These are phyloP conservation scores for Aspergillus nanangensis DNA, from an alignment of 495 filamentous ascomycete species.

Conservation along the genomic window DNA sequence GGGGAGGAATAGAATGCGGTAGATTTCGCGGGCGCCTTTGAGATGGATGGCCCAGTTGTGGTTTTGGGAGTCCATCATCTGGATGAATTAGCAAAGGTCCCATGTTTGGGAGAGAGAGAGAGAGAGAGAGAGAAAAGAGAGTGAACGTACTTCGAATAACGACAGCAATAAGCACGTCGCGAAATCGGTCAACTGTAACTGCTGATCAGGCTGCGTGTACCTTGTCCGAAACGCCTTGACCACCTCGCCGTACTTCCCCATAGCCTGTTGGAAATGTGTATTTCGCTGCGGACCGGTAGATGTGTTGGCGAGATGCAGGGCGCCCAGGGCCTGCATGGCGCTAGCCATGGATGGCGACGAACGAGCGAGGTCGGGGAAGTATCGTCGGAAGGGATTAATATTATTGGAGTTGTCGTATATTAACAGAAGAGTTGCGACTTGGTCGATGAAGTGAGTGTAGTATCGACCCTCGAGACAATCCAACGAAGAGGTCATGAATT, in stretches of 20 bases:
- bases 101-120: background rate
- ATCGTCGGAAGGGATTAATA: slow-evolving; percentile 32
- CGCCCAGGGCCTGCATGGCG: slow-evolving; percentile 41
- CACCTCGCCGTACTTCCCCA: slow-evolving; percentile 37
- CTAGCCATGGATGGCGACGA: slow-evolving; percentile 35
- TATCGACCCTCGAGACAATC: slow-evolving; percentile 30
- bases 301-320: slow-evolving; percentile 40
- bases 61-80: slow-evolving; percentile 46
- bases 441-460: slow-evolving; percentile 34
- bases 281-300: slow-evolving; percentile 28
- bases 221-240: slow-evolving; percentile 32
- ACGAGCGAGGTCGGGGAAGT: slow-evolving; percentile 33
- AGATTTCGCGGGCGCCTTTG: slow-evolving; percentile 39
- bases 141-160: slow-evolving; percentile 31
- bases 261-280: slow-evolving; percentile 36
- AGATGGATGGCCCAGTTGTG: slow-evolving; percentile 39
- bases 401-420: slow-evolving; percentile 36
- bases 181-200: slow-evolving; percentile 30
- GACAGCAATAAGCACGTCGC: slow-evolving; percentile 38
- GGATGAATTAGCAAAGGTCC: background rate
- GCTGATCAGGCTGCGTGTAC: slow-evolving; percentile 23
- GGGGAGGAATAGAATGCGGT: slow-evolving; percentile 31
- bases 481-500: slow-evolving; percentile 18
- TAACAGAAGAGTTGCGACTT: slow-evolving; percentile 32
- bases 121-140: background rate